Evolutionary conservation across 257 asterid species (phyloP), one percentile per base, ranked within the genome.

Genomic region (Pogostemon cablin): DNA sequence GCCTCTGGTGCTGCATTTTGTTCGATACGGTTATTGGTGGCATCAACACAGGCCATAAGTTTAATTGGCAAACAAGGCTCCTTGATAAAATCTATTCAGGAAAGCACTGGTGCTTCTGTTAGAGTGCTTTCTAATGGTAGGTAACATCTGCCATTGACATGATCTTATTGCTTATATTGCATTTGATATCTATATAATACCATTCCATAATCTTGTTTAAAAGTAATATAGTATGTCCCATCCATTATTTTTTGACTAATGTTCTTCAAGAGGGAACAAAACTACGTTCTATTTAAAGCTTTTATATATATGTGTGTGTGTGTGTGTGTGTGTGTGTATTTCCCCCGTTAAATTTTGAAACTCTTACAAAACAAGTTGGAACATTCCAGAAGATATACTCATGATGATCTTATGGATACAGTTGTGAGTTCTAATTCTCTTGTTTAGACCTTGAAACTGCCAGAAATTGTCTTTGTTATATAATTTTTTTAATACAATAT

Each of bases 41-140:
- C 96, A 10, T 80, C 88, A 10, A 70, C 90, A 42, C 96, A 90
- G 75, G 96, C 95, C 35, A 83, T 81, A 58, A 85, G 86, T 66
- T 81, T 90, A 74, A 90, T 88, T 12, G 96, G 95, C 64, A 90
- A 82, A 66, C 95, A 82, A 75, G 96, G 96, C 72, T 83, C 85
- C 49, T 43, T 87, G 68, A 87, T 90, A 60, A 88, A 83, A 67
- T 85, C 87, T 71, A 86, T 90, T 69, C 96, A 86, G 75, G 96
- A 90, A 72, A 79, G 74, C 39, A 77, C 82, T 49, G 85, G 91
- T 72, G 92, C 91, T 32, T 74, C 88, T 34, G 80, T 88, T 54
- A 85, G 95, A 7, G 86, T 90, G 65, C 83, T 84, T 56, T 79
- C 90, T 62, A 81, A 69, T 77, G 95, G 92, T 90, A 79, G 25